Conservation (phyloP, 225 moss, liverwort and hornwort species). For the Straminergon stramineum region DNA sequence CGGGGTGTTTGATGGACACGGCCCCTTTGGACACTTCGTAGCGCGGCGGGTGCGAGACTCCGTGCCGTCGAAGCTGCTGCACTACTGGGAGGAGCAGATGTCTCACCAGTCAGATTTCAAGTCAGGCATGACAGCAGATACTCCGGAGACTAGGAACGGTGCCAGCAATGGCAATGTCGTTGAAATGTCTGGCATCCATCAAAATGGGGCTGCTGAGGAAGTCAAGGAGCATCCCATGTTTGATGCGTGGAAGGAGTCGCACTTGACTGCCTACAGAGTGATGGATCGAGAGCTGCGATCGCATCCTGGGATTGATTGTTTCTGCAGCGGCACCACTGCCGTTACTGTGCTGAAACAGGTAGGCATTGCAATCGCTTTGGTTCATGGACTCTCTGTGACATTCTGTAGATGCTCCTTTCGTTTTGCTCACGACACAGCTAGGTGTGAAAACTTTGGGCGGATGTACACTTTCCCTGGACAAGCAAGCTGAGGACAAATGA, state of each 20-base stretch:
- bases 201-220: conserved; percentile 3
- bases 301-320: conserved; percentile 53
- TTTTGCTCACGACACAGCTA: background rate
- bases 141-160: background rate
- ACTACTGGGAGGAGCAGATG: conserved; percentile 34
- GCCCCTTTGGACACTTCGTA: conserved; percentile 47
- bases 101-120: background rate
- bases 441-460: too few relatives aligned
- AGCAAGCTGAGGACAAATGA: background rate
- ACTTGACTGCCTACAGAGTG: conserved; percentile 33
- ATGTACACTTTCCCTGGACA: background rate
- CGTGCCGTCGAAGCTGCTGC: conserved; percentile 37
- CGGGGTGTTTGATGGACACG: conserved; percentile 50
- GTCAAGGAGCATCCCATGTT: conserved; percentile 23
- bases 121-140: background rate
- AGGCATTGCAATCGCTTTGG: background rate
- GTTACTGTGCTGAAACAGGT: conserved; percentile 53
- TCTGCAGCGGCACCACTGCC: conserved; percentile 50
- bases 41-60: conserved; percentile 49
- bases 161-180: background rate
- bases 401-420: background rate
- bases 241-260: conserved; percentile 42
- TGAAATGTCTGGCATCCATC: background rate
- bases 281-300: conserved; percentile 53
- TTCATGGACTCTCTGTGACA: background rate